A percentile compares a stretch with the other conserved stretches of the same genome.
Conservation (phyloP, 768 basidiomycete genomes). For the Boletellus ananas region DNA sequence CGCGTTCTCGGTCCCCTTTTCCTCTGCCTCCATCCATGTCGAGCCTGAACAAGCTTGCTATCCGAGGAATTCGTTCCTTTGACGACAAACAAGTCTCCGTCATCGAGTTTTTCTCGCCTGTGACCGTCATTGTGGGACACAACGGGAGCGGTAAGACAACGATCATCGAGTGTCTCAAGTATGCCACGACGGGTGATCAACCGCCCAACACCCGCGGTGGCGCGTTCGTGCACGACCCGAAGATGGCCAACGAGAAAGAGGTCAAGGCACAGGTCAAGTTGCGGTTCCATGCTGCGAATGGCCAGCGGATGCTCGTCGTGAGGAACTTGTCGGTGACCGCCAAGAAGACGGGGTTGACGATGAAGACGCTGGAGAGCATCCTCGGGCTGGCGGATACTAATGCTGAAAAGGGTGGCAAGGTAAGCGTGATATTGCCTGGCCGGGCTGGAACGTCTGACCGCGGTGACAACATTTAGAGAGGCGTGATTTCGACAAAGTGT, state of each 20-base stretch:
- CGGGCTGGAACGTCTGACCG: neutral
- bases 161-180: conserved; percentile 98
- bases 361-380: conserved; percentile 97
- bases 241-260: conserved; percentile 99
- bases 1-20: neutral
- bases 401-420: conserved; percentile 71
- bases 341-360: conserved; percentile 90
- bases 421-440: conserved; percentile 24
- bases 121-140: conserved; percentile 97
- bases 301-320: conserved; percentile 84
- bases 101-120: conserved; percentile 95
- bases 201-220: conserved; percentile 97
- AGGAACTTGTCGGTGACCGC: conserved; percentile 89
- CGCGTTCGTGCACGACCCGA: conserved; percentile 98
- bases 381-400: conserved; percentile 68
- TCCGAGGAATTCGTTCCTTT: conserved; percentile 91
- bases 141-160: conserved; percentile 99
- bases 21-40: conserved; percentile 50
- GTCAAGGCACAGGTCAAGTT: conserved; percentile 98
- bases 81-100: conserved; percentile 92
- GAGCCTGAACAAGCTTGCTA: conserved; percentile 86
- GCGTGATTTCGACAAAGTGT: conserved; percentile 93
- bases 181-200: conserved; percentile 96
- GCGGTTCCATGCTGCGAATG: conserved; percentile 86
- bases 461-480: conserved; percentile 49